Base-by-base conservation (phyloP, 23 red algal genomes). In the Gracilaria caudata region DNA sequence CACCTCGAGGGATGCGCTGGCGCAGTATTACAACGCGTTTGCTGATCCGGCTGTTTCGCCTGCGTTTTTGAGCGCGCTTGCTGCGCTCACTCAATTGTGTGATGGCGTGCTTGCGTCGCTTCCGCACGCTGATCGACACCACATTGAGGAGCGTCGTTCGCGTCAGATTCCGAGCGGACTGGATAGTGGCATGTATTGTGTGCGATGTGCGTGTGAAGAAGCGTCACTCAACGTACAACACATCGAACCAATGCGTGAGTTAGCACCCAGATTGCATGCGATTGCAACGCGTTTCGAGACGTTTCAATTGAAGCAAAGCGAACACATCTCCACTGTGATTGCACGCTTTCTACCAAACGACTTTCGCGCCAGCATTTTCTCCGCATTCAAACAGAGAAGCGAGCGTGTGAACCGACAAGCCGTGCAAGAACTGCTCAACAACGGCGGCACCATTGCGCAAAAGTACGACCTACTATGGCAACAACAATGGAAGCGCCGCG, bases 401-500 rank as follows among this genome's bases (percentile, higher is more conserved):
- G 81, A 85, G 63, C 59, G 81, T 11, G 47, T 38, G n/a, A 85
- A 85, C 28, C 30, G 51, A 17, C 43, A 55, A 16, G 81, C 81
- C 1, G 39, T 85, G 11, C 24, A 73, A 5, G 63, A 85, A 6
- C 44, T 85, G 34, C 19, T 72, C 33, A 43, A 17, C 34, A 44
- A 36, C 34, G 81, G 81, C 60, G 81, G 81, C 10, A 54, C 59
- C 0, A 55, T 85, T 39, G 14, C 37, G 6, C 30, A 85, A 37
- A 85, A 85, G 37, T 85, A 85, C 43, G 65, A 64, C 3, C 64
- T 85, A 8, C 21, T 85, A 16, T 85, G 81, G 81, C 51, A 85
- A 39, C 81, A 85, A 20, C 81, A 85, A 28, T 85, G 81, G 81
- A 85, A 85, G 36, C 81, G 81, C 35, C 59, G 81, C 25, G 81